phyloP scores from a whole-genome alignment of 1,284 basidiomycete species.

The Schizopora paradoxa region DNA sequence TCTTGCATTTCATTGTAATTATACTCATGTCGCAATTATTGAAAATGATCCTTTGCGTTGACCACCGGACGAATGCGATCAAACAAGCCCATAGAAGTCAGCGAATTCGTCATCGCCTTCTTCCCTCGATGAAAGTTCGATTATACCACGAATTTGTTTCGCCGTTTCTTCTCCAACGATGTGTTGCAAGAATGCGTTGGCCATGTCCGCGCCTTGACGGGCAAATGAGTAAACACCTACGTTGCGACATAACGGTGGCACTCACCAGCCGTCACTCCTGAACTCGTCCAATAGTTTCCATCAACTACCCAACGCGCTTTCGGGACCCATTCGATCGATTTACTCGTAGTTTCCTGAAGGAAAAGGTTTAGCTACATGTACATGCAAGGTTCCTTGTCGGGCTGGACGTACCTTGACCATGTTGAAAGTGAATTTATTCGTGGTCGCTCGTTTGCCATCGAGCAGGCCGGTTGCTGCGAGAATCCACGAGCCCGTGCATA shows the following conservation, averaged over 20 bases:
- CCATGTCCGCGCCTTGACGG: constrained; percentile 30
- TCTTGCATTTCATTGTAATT: too few species aligned
- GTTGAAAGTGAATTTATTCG: constrained; percentile 24
- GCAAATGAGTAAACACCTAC: background rate
- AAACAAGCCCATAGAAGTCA: constrained; percentile 26
- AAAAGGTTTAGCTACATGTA: too few species aligned
- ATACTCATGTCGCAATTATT: too few species aligned
- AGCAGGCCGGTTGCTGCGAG: constrained; percentile 24
- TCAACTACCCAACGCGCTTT: constrained; percentile 37
- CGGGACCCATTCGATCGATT: constrained; percentile 30
- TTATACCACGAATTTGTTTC: constrained; percentile 21
- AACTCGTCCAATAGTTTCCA: constrained; percentile 35
- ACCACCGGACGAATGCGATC: too few species aligned
- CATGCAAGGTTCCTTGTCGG: background rate
- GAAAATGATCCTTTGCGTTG: too few species aligned
- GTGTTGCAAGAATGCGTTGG: constrained; percentile 32
- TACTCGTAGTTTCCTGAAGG: constrained; percentile 22
- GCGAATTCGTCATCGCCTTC: constrained; percentile 34
- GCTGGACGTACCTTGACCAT: constrained; percentile 17
- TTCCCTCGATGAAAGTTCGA: constrained; percentile 27
- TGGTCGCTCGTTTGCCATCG: constrained; percentile 26
- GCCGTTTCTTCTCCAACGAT: constrained; percentile 29
- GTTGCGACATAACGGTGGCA: background rate
- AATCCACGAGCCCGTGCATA: constrained; percentile 26
- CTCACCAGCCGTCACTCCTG: constrained; percentile 35